These are phyloP conservation scores for Macrophomina tecta DNA, from an alignment of 2,329 filamentous ascomycete genomes.

Conservation along the genomic window DNA sequence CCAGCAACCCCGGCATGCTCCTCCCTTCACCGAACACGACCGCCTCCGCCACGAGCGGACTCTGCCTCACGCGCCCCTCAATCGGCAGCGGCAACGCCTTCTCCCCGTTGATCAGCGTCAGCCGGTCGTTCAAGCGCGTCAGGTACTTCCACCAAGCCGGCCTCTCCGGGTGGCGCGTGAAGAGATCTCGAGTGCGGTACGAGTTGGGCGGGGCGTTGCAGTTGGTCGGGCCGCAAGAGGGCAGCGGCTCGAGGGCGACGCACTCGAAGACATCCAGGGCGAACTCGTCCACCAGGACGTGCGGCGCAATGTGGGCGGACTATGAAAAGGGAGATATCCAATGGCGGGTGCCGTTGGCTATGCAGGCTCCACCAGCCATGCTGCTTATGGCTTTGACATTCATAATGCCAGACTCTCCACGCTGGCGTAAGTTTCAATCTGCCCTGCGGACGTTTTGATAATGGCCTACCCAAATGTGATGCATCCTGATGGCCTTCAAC, in stretches of 20 bases:
- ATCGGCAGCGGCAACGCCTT: constrained; percentile 56
- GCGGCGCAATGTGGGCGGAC: constrained; percentile 49
- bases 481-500: not conserved
- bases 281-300: constrained; percentile 42
- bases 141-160: constrained; percentile 55
- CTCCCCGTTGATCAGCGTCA: constrained; percentile 57
- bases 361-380: constrained; percentile 35
- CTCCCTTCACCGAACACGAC: constrained; percentile 64
- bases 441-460: too few species aligned
- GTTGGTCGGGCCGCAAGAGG: constrained; percentile 54
- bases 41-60: constrained; percentile 60
- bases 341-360: too few species aligned
- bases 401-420: constrained; percentile 32
- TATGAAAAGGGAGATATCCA: constrained; percentile 55
- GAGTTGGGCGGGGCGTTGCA: constrained; percentile 32
- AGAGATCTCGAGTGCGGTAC: constrained; percentile 45
- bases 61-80: constrained; percentile 62
- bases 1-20: constrained; percentile 59
- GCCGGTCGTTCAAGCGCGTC: constrained; percentile 53
- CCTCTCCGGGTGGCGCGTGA: constrained; percentile 47
- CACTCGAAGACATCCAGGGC: constrained; percentile 46
- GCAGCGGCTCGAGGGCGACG: constrained; percentile 39
- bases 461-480: too few species aligned
- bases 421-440: constrained; percentile 23
- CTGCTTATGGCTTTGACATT: constrained; percentile 29